Conservation (phyloP, 2,329 filamentous ascomycete species). For the Orbilia quercus region DNA sequence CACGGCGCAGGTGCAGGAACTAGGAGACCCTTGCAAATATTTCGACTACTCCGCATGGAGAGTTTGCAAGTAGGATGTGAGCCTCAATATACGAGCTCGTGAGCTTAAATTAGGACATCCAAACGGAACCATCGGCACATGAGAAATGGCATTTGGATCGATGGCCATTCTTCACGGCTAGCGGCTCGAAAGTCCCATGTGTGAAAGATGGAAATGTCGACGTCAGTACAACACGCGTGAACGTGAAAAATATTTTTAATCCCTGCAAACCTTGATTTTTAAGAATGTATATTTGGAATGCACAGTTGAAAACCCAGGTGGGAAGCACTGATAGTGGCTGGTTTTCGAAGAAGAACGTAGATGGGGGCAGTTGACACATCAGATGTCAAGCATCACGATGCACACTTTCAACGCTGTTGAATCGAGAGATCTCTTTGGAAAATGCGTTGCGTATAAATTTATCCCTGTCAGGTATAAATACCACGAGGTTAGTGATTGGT, state of each 20-base stretch:
- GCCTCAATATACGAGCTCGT: slow-evolving; percentile 9
- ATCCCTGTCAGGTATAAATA: slow-evolving; percentile 24
- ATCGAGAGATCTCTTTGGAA: background rate
- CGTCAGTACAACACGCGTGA: no score
- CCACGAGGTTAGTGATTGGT: slow-evolving; percentile 43
- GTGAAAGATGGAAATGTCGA: no score
- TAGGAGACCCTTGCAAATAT: slow-evolving; percentile 15
- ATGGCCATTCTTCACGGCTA: background rate
- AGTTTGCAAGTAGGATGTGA: background rate
- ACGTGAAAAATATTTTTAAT: no score
- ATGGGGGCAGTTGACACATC: background rate
- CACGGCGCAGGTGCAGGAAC: slow-evolving; percentile 13
- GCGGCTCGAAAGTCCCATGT: background rate
- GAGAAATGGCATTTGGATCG: background rate
- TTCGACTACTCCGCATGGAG: no score
- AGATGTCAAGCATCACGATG: slow-evolving; percentile 3
- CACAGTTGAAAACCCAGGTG: no score
- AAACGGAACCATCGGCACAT: no score
- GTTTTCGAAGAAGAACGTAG: no score
- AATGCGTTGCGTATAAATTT: slow-evolving; percentile 8
- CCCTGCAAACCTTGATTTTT: no score
- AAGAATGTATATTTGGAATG: no score
- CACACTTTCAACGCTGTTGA: background rate
- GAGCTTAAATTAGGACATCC: no score
- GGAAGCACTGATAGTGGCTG: no score